These are phyloP conservation scores for Melaleuca alternifolia DNA, from an alignment of 345 rosid species.

Conservation along the genomic window DNA sequence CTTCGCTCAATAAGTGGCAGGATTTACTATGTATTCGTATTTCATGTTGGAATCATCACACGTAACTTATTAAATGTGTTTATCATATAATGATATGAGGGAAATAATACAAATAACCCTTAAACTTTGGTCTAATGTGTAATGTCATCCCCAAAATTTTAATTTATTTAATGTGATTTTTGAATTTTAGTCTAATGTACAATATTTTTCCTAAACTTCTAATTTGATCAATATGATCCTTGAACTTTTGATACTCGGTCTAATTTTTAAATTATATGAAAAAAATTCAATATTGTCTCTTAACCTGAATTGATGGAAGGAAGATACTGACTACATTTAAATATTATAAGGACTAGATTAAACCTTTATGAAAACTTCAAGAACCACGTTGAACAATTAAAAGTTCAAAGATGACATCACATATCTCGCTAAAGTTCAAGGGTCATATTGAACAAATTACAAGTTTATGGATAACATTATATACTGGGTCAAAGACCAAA, in stretches of 20 bases:
- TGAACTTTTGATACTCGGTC: not conserved
- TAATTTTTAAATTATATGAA: not conserved
- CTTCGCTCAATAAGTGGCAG: not conserved
- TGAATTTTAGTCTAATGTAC: too few relatives aligned
- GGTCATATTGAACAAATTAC: too few relatives aligned
- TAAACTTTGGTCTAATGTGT: not conserved
- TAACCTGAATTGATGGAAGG: not conserved
- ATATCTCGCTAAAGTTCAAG: not conserved
- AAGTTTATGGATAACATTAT: too few relatives aligned
- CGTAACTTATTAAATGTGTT: not conserved
- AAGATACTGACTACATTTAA: not conserved
- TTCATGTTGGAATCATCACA: not conserved
- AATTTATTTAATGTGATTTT: too few relatives aligned
- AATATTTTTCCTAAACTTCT: not conserved
- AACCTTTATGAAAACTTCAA: not conserved
- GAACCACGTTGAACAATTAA: not conserved
- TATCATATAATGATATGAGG: not conserved
- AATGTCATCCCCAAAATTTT: too few relatives aligned
- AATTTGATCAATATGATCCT: not conserved
- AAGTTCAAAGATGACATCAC: not conserved
- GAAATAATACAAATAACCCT: not conserved
- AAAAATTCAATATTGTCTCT: not conserved
- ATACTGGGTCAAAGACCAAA: too few relatives aligned
- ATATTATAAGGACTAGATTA: not conserved
- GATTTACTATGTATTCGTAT: not conserved